Percentiles rank a stretch among this genome's conserved stretches.
phyloP scores from a whole-genome alignment of 2,329 filamentous ascomycete genomes.

The Hypomyces perniciosus region DNA sequence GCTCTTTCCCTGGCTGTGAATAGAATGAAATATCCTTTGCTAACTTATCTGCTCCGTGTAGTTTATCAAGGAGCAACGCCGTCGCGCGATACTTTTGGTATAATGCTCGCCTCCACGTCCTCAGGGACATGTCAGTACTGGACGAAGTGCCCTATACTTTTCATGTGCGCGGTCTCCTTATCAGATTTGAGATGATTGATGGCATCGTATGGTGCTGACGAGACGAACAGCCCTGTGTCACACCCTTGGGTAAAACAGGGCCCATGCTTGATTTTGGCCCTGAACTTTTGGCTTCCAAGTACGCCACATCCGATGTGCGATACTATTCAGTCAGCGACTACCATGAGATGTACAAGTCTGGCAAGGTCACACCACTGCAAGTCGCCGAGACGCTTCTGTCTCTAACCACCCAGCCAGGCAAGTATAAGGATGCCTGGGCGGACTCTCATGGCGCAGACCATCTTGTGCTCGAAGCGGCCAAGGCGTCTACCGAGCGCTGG shows the following conservation, averaged over 20 bases:
- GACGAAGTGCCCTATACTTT: constrained; percentile 39
- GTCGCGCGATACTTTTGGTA: constrained; percentile 63
- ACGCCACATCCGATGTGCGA: constrained; percentile 38
- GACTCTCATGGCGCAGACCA: constrained; percentile 53
- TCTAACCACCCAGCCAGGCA: constrained; percentile 53
- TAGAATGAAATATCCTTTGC: not conserved
- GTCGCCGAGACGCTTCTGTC: constrained; percentile 67
- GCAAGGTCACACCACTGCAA: constrained; percentile 62
- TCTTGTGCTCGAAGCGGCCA: constrained; percentile 59
- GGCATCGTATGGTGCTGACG: not conserved
- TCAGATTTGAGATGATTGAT: not conserved
- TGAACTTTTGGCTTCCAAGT: constrained; percentile 35
- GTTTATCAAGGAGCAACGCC: constrained; percentile 53
- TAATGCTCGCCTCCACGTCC: constrained; percentile 54
- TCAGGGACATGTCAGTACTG: constrained; percentile 43
- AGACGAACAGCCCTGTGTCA: constrained; percentile 47
- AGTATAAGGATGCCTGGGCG: constrained; percentile 69
- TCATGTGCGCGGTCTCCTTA: constrained; percentile 34
- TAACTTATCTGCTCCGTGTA: constrained; percentile 25
- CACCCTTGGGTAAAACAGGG: constrained; percentile 38
- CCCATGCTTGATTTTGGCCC: constrained; percentile 36
- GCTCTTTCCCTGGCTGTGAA: not conserved
- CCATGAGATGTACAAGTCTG: constrained; percentile 65
- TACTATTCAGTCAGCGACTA: constrained; percentile 73
- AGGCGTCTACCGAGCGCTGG: constrained; percentile 67